Percentiles rank a stretch among this genome's conserved stretches.
phyloP scores from a whole-genome alignment of 176 grass and related monocot genomes.

The Hordeum vulgare region MorexV3_pseudomolecules_assembly NC_058518.1:311689997-311690496 shows the following conservation, averaged over 20 bases:
- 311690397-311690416: constrained; percentile 70
- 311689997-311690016: constrained; percentile 47
- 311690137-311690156: constrained; percentile 66
- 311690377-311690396: constrained; percentile 83
- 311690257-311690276: not conserved
- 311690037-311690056: constrained; percentile 94
- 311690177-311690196: constrained; percentile 56
- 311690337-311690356: constrained; percentile 91
- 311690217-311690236: constrained; percentile 74
- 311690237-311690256: not conserved
- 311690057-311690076: constrained; percentile 59
- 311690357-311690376: constrained; percentile 94
- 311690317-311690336: constrained; percentile 93
- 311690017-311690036: constrained; percentile 71
- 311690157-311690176: constrained; percentile 96
- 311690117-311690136: constrained; percentile 49
- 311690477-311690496: not conserved
- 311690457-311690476: too few species aligned
- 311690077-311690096: constrained; percentile 49
- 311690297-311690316: constrained; percentile 33
- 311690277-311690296: not conserved
- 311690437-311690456: not conserved
- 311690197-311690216: constrained; percentile 83
- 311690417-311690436: constrained; percentile 53
- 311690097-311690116: constrained; percentile 79